Percentiles rank a stretch among this genome's conserved stretches.
phyloP scores from a whole-genome alignment of 1,139 yeast genomes.

The Blastobotrys arbuscula region DNA sequence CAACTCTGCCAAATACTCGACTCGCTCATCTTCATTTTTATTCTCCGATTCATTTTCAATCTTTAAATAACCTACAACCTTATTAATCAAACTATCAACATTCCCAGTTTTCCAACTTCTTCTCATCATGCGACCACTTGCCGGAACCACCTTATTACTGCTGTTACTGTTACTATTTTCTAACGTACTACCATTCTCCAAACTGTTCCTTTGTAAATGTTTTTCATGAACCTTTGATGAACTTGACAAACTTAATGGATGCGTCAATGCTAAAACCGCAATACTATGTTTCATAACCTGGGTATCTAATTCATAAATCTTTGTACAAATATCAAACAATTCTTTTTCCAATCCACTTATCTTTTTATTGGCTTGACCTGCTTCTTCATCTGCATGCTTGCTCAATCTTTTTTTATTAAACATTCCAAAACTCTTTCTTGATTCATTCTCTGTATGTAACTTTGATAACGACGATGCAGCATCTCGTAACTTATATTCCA shows the following conservation, averaged over 20 bases:
- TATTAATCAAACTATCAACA: not conserved
- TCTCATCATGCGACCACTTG: slow-evolving; percentile 2
- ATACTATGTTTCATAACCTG: slow-evolving; percentile 31
- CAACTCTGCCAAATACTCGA: not conserved
- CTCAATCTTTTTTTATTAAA: slow-evolving; percentile 27
- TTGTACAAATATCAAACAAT: slow-evolving; percentile 20
- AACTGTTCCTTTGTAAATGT: slow-evolving; percentile 3
- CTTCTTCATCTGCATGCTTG: slow-evolving; percentile 34
- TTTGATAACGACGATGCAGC: slow-evolving; percentile 33
- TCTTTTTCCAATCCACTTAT: slow-evolving; percentile 25
- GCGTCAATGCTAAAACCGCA: slow-evolving; percentile 32
- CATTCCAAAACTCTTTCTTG: slow-evolving; percentile 2
- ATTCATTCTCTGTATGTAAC: slow-evolving; percentile 20
- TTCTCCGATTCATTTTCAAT: not conserved
- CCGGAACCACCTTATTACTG: not conserved
- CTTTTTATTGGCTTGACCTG: slow-evolving; percentile 25
- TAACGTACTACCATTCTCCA: not conserved
- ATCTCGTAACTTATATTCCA: slow-evolving; percentile 33
- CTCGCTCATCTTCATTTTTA: not conserved
- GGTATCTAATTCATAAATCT: slow-evolving; percentile 23
- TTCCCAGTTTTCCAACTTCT: not conserved
- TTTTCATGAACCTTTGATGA: slow-evolving; percentile 17
- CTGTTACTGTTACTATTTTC: not conserved
- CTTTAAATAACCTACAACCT: not conserved
- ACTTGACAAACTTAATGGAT: slow-evolving; percentile 23